Evolutionary conservation across 495 filamentous ascomycete species (phyloP).

Genomic region (Chaetomium cochliodes): DNA sequence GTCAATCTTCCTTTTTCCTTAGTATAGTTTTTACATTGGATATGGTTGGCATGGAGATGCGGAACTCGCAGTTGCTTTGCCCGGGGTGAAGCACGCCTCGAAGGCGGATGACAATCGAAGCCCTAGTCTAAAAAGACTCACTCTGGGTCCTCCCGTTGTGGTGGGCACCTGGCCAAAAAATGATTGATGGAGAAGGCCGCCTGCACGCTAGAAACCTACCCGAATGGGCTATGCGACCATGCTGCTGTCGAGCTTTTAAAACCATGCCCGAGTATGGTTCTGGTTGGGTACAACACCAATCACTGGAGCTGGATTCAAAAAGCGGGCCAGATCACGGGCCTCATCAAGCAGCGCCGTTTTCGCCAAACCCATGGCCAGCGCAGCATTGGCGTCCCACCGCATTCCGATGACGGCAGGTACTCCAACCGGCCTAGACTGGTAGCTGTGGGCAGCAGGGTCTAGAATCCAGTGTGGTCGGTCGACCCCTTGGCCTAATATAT

Average conservation of each 20-base stretch:
- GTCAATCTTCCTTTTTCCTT: background rate
- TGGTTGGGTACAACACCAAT: conserved; percentile 17
- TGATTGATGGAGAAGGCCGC: background rate
- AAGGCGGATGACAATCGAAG: too few species aligned
- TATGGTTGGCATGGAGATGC: too few species aligned
- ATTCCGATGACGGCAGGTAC: background rate
- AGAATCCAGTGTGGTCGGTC: background rate
- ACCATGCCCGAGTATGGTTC: background rate
- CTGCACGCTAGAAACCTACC: background rate
- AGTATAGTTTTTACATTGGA: too few species aligned
- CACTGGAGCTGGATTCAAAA: background rate
- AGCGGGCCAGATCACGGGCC: conserved; percentile 12
- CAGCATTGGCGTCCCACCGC: conserved; percentile 4
- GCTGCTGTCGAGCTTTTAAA: background rate
- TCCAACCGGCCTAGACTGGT: background rate
- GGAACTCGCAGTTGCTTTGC: too few species aligned
- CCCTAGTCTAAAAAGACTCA: too few species aligned
- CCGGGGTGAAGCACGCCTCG: too few species aligned
- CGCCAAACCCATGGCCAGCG: background rate
- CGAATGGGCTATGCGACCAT: background rate
- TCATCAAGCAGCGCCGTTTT: conserved; percentile 15
- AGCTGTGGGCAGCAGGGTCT: background rate
- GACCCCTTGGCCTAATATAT: background rate
- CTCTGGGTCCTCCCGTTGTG: too few species aligned
- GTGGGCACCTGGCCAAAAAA: background rate